These are phyloP conservation scores for Trichomonascaceae sp. DNA, from an alignment of 1,139 yeast species.

Conservation along the genomic window DNA sequence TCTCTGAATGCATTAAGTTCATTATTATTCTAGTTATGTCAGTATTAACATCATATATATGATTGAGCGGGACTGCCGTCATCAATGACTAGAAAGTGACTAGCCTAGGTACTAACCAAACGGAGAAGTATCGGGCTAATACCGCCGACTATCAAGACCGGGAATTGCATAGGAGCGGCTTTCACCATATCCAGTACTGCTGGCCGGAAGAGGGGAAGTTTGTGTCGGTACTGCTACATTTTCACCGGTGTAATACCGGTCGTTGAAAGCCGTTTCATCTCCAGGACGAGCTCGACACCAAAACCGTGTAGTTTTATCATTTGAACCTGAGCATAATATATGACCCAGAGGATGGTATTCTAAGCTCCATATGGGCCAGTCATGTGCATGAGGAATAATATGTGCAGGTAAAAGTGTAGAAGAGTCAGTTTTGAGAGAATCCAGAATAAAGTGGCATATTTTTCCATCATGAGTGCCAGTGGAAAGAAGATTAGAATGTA, in stretches of 20 bases:
- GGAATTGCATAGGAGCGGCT: conserved; percentile 2
- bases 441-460: conserved; percentile 67
- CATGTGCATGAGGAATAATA: conserved; percentile 83
- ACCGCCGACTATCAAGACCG: conserved; percentile 4
- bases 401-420: conserved; percentile 18
- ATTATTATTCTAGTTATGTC: too few relatives aligned
- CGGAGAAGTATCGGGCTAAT: background rate
- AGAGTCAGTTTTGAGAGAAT: conserved; percentile 22
- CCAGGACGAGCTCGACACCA: conserved; percentile 94
- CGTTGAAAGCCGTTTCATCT: conserved; percentile 78
- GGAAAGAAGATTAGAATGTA: conserved; percentile 70
- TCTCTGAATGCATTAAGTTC: too few relatives aligned
- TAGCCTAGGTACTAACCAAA: background rate
- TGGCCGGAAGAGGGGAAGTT: background rate
- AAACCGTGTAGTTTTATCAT: conserved; percentile 88
- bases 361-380: conserved; percentile 81
- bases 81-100: too few relatives aligned
- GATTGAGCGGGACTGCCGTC: background rate
- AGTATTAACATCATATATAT: too few relatives aligned
- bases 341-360: conserved; percentile 96
- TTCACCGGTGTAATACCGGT: conserved; percentile 69
- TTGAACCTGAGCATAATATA: conserved; percentile 83
- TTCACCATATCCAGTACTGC: background rate
- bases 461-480: conserved; percentile 91
- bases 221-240: conserved; percentile 29